These are phyloP conservation scores for Leishmania aethiopica DNA, from an alignment of 208 protist species.

Conservation along the genomic window DNA sequence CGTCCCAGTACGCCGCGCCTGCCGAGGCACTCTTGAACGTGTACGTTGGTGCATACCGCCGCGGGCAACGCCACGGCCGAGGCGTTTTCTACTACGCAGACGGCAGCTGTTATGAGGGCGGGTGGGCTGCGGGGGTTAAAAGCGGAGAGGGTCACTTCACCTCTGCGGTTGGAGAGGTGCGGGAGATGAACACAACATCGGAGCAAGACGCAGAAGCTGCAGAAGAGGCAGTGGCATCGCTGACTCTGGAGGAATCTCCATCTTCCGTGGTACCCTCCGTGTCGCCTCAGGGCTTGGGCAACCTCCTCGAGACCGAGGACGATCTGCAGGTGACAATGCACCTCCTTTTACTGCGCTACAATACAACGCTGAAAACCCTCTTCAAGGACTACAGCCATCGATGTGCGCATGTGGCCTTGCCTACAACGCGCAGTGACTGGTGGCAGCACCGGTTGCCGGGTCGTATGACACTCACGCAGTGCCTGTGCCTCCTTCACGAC, in stretches of 20 bases:
- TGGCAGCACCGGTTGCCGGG: conserved; percentile 75
- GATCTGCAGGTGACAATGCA: conserved; percentile 18
- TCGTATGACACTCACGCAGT: conserved; percentile 62
- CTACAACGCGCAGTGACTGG: conserved; percentile 70
- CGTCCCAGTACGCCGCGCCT: conserved; percentile 45
- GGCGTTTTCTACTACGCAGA: conserved; percentile 89
- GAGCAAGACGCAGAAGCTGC: conserved; percentile 13
- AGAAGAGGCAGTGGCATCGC: conserved; percentile 26
- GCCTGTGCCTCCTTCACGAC: conserved; percentile 71
- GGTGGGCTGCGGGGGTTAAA: conserved; percentile 70
- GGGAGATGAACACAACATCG: conserved; percentile 4
- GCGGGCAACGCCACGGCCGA: conserved; percentile 68
- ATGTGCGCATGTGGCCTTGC: conserved; percentile 47
- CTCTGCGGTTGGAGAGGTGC: conserved; percentile 52
- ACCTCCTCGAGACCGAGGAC: conserved; percentile 40
- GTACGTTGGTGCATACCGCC: conserved; percentile 63
- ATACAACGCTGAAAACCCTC: conserved; percentile 64
- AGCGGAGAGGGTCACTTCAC: conserved; percentile 62
- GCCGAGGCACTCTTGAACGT: conserved; percentile 63
- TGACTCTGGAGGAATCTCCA: background rate
- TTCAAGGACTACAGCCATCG: conserved; percentile 53
- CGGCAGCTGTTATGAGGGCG: conserved; percentile 84
- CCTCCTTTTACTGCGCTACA: conserved; percentile 71
- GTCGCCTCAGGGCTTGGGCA: conserved; percentile 20
- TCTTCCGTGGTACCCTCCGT: conserved; percentile 23